These are phyloP conservation scores for Monilinia polystroma DNA, from an alignment of 2,329 filamentous ascomycete genomes.

Conservation along the genomic window DNA sequence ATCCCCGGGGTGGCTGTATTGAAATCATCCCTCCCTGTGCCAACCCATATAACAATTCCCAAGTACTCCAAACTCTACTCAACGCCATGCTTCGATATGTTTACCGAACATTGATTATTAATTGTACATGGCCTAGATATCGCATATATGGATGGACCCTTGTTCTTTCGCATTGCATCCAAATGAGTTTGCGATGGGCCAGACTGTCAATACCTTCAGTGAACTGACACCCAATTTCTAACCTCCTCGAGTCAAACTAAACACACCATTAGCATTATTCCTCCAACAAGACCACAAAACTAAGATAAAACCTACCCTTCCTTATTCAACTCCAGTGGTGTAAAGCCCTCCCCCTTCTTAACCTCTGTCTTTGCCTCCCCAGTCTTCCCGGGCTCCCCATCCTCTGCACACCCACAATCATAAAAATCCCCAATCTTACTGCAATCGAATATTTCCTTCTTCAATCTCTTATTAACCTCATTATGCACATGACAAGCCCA, in stretches of 20 bases:
- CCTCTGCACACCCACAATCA: constrained; percentile 70
- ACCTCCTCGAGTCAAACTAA: constrained; percentile 33
- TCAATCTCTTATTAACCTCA: constrained; percentile 61
- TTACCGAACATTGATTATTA: neutral
- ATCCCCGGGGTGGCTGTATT: neutral
- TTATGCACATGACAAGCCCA: constrained; percentile 71
- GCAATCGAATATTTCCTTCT: constrained; percentile 64
- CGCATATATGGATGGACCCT: too few relatives aligned
- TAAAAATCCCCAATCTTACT: constrained; percentile 68
- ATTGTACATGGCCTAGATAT: neutral
- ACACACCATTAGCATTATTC: constrained; percentile 26
- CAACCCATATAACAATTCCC: neutral
- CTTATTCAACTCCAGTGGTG: constrained; percentile 38
- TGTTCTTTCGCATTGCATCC: too few relatives aligned
- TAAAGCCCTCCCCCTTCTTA: constrained; percentile 35
- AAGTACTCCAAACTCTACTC: constrained; percentile 1
- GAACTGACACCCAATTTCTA: constrained; percentile 11
- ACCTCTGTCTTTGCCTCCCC: constrained; percentile 31
- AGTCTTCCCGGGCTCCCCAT: constrained; percentile 49
- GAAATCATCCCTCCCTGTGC: neutral
- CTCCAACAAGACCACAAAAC: neutral
- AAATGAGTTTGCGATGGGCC: too few relatives aligned
- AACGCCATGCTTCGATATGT: constrained; percentile 4
- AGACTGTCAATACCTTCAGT: too few relatives aligned
- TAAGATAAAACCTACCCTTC: constrained; percentile 33